phyloP scores from a whole-genome alignment of 192 early-diverging fungal genomes.

The Coemansia sp. region DNA sequence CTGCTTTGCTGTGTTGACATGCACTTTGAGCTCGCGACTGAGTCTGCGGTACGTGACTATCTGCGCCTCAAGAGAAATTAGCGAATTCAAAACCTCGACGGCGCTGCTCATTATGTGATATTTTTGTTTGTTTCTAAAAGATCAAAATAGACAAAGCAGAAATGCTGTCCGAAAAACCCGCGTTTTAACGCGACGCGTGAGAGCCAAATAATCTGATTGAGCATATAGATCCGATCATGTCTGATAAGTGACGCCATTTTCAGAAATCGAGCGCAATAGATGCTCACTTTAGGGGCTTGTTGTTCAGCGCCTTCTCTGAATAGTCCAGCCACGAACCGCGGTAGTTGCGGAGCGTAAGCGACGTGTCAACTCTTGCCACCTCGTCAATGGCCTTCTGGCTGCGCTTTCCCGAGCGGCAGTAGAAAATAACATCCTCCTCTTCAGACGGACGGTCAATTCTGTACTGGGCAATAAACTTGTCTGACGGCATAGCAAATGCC shows the following conservation, averaged over 20 bases:
- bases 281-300: conserved; percentile 31
- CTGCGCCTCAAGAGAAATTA: conserved; percentile 40
- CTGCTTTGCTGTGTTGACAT: conserved; percentile 41
- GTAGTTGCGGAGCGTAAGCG: conserved; percentile 48
- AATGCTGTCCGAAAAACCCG: not conserved
- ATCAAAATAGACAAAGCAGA: not conserved
- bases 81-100: conserved; percentile 26
- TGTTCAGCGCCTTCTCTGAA: conserved; percentile 34
- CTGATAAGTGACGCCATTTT: not conserved
- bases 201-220: not conserved
- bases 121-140: not conserved
- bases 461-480: conserved; percentile 53
- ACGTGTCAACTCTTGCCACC: conserved; percentile 53
- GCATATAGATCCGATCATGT: not conserved
- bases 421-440: conserved; percentile 61
- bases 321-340: conserved; percentile 55
- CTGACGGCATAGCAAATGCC: conserved; percentile 43
- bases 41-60: conserved; percentile 51
- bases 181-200: not conserved
- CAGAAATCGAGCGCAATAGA: not conserved
- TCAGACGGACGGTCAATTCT: conserved; percentile 62
- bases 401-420: conserved; percentile 69
- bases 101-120: conserved; percentile 19
- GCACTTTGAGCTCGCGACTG: conserved; percentile 48
- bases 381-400: conserved; percentile 63